phyloP scores from a whole-genome alignment of 768 basidiomycete genomes.

The Lentinula raphanica region DNA sequence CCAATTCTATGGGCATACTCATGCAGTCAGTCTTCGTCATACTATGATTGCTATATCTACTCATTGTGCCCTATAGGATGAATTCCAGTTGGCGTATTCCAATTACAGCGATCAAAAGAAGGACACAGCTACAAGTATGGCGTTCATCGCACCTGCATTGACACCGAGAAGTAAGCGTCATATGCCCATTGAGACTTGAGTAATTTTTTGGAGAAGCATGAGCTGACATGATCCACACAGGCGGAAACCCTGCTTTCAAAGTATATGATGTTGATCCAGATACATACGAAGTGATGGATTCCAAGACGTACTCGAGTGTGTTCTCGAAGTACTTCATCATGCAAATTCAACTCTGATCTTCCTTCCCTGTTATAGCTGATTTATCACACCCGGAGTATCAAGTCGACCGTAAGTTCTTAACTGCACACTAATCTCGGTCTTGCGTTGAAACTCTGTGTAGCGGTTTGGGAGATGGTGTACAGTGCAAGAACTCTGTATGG shows the following conservation, averaged over 20 bases:
- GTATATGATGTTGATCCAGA: slow-evolving; percentile 63
- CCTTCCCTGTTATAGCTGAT: slow-evolving; percentile 35
- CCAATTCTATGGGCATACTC: slow-evolving; percentile 34
- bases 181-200: too few relatives aligned
- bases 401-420: slow-evolving; percentile 32
- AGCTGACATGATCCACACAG: slow-evolving; percentile 27
- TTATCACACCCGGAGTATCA: slow-evolving; percentile 40
- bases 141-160: slow-evolving; percentile 49
- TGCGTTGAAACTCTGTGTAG: slow-evolving; percentile 19
- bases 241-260: slow-evolving; percentile 51
- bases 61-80: slow-evolving; percentile 30
- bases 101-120: slow-evolving; percentile 42
- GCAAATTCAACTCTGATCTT: background rate
- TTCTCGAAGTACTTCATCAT: background rate
- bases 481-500: slow-evolving; percentile 52
- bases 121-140: slow-evolving; percentile 40
- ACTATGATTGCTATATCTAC: background rate
- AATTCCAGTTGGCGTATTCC: slow-evolving; percentile 57
- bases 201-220: too few relatives aligned
- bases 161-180: slow-evolving; percentile 46
- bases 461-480: slow-evolving; percentile 51
- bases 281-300: slow-evolving; percentile 62
- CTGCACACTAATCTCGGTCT: background rate
- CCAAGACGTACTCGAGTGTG: slow-evolving; percentile 44
- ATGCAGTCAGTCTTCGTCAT: background rate